Evolutionary conservation across 208 protist species (phyloP).

Genomic region (Leishmania martiniquensis): DNA sequence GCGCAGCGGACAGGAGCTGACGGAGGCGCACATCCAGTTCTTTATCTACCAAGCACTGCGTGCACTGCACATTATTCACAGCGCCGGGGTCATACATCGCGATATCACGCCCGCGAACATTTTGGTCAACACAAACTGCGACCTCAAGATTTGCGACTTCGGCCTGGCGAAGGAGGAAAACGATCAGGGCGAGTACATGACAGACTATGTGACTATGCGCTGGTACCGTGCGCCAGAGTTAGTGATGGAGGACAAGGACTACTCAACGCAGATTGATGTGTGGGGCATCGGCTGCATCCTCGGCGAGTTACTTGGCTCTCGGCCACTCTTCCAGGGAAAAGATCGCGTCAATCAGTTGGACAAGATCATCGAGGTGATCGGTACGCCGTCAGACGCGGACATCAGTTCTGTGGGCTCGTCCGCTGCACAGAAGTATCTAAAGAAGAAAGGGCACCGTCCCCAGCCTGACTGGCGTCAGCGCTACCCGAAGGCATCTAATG

Average conservation of each 20-base stretch:
- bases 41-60: constrained; percentile 97
- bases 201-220: constrained; percentile 95
- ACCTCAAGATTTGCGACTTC: constrained; percentile 97
- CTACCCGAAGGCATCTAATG: constrained; percentile 77
- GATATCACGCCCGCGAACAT: constrained; percentile 97
- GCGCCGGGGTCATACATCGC: constrained; percentile 95
- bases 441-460: constrained; percentile 60
- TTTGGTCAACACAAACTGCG: constrained; percentile 96
- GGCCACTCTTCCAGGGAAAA: constrained; percentile 90
- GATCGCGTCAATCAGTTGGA: constrained; percentile 91
- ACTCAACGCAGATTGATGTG: constrained; percentile 91
- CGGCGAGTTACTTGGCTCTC: constrained; percentile 85
- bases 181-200: constrained; percentile 91
- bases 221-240: constrained; percentile 96
- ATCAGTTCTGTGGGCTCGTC: constrained; percentile 72
- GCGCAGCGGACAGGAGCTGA: constrained; percentile 87
- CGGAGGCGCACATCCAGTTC: constrained; percentile 94
- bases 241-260: constrained; percentile 92
- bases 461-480: constrained; percentile 64
- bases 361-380: constrained; percentile 94
- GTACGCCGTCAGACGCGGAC: constrained; percentile 89
- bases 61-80: constrained; percentile 95
- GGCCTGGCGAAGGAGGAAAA: constrained; percentile 91
- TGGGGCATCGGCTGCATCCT: constrained; percentile 93
- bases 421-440: constrained; percentile 91